Evolutionary conservation across 257 asterid species (phyloP).

Genomic region (Solanum chaucha): DNA sequence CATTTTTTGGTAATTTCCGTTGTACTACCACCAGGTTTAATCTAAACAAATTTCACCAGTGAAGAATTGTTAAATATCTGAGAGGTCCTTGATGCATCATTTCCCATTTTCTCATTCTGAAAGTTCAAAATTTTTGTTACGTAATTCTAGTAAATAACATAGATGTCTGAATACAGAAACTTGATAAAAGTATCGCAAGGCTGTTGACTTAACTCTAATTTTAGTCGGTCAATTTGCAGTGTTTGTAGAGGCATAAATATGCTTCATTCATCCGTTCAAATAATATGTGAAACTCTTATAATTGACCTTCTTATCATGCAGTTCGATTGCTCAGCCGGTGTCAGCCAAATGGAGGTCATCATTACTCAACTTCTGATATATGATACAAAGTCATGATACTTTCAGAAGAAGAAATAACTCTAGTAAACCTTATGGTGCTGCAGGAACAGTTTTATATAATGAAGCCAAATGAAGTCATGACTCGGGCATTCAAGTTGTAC

Average conservation of each 20-base stretch:
- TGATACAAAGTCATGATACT: neutral
- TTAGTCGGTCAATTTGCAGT: neutral
- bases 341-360: slow-evolving; percentile 92
- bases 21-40: neutral
- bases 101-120: neutral
- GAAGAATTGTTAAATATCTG: neutral
- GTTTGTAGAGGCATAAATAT: neutral
- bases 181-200: neutral
- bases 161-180: neutral
- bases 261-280: neutral
- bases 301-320: slow-evolving; percentile 25
- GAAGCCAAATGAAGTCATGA: slow-evolving; percentile 73
- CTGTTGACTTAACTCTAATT: neutral
- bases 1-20: neutral
- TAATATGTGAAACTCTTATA: neutral
- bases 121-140: neutral
- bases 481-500: slow-evolving; percentile 75
- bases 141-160: neutral
- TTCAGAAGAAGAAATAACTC: neutral
- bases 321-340: slow-evolving; percentile 89
- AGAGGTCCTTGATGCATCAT: neutral
- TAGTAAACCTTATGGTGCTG: neutral
- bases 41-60: neutral
- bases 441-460: slow-evolving; percentile 91
- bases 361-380: neutral